Evolutionary conservation across 108 stramenopile genomes (phyloP).

Genomic region (Chaetoceros tenuissimus): DNA sequence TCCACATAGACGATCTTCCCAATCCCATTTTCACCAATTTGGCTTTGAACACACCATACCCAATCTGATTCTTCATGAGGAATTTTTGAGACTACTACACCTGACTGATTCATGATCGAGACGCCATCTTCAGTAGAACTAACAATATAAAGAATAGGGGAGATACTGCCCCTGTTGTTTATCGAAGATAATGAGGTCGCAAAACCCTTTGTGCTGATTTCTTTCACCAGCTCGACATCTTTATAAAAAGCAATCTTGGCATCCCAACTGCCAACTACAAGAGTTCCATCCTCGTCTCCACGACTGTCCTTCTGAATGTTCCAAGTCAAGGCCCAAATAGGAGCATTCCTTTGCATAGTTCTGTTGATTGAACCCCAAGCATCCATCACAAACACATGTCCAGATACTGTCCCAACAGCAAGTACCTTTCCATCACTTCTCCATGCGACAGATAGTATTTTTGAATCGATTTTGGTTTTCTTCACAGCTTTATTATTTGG

Average conservation of each 20-base stretch:
- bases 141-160: neutral
- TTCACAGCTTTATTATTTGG: neutral
- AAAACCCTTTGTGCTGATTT: too few relatives aligned
- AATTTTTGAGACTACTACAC: neutral
- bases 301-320: neutral
- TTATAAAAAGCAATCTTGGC: neutral
- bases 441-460: neutral
- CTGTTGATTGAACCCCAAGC: neutral
- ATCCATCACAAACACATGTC: neutral
- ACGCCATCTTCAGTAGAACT: neutral
- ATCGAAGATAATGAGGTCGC: too few relatives aligned
- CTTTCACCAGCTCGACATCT: too few relatives aligned
- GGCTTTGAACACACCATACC: neutral
- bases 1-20: too few relatives aligned
- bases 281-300: neutral
- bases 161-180: too few relatives aligned
- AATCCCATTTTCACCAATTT: too few relatives aligned
- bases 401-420: neutral
- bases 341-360: neutral
- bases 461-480: neutral
- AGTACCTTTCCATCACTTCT: neutral
- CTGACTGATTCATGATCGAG: neutral
- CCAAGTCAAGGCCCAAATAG: neutral
- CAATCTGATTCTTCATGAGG: neutral
- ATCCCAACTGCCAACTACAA: neutral